Conservation (phyloP, 2,329 filamentous ascomycete species). For the Epichloe festucae region DNA sequence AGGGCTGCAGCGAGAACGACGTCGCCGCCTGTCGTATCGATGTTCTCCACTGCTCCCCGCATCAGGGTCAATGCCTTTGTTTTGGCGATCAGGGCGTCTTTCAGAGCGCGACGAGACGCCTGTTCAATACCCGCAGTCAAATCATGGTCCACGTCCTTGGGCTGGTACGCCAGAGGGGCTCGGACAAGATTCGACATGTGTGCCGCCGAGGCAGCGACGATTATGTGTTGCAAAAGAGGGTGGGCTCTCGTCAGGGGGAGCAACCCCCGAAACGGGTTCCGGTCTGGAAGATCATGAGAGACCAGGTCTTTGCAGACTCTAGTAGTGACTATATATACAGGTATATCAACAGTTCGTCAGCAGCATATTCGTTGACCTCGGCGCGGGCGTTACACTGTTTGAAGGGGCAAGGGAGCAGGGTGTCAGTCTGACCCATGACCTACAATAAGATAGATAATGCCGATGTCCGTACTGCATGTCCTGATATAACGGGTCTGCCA, state of each 20-base stretch:
- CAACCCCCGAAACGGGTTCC: constrained; percentile 33
- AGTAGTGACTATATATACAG: constrained; percentile 26
- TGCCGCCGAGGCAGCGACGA: constrained; percentile 34
- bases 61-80: constrained; percentile 31
- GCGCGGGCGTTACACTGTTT: not conserved
- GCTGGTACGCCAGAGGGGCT: constrained; percentile 13
- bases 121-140: constrained; percentile 6
- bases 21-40: constrained; percentile 24
- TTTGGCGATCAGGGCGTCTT: constrained; percentile 33
- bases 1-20: constrained; percentile 32
- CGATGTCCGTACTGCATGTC: constrained; percentile 35
- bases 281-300: constrained; percentile 28
- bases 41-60: constrained; percentile 24
- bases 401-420: not conserved
- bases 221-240: constrained; percentile 31
- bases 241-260: constrained; percentile 27
- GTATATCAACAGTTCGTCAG: not conserved
- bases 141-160: not conserved
- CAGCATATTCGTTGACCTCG: not conserved
- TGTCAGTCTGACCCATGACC: constrained; percentile 8
- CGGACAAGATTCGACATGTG: constrained; percentile 32
- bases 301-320: constrained; percentile 41
- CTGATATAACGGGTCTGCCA: constrained; percentile 36
- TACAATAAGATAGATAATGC: constrained; percentile 30
- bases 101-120: constrained; percentile 18